Conservation (phyloP, 2,329 filamentous ascomycete species). For the Fusarium illudens region DNA sequence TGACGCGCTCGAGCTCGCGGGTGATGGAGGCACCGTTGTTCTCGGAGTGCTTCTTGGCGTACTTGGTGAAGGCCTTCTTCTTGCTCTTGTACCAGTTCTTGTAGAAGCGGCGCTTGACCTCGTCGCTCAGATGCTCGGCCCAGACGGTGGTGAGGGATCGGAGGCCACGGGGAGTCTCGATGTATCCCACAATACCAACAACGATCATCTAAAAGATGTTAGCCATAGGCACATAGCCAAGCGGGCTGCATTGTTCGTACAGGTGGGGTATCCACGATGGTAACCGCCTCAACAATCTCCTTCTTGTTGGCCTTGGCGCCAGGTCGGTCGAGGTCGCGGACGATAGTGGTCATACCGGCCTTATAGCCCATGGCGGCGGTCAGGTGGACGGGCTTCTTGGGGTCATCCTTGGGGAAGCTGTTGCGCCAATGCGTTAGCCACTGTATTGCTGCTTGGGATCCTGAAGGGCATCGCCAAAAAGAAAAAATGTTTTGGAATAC, state of each 20-base stretch:
- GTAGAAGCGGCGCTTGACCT: conserved; percentile 99
- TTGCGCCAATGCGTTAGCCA: conserved; percentile 44
- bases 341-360: conserved; percentile 99
- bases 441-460: conserved; percentile 1
- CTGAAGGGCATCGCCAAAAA: neutral
- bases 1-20: conserved; percentile 99
- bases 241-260: conserved; percentile 89
- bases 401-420: conserved; percentile 99
- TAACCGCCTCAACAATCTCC: conserved; percentile 90
- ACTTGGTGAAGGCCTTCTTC: conserved; percentile 99
- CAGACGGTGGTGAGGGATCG: conserved; percentile 99
- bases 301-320: conserved; percentile 99
- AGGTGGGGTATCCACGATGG: conserved; percentile 91
- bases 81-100: conserved; percentile 99
- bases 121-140: conserved; percentile 99
- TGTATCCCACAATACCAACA: conserved; percentile 99
- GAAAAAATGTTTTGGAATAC: conserved; percentile 47
- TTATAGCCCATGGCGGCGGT: conserved; percentile 99
- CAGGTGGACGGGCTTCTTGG: conserved; percentile 99
- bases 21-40: conserved; percentile 88
- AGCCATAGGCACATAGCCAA: conserved; percentile 78
- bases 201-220: conserved; percentile 93
- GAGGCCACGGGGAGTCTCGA: conserved; percentile 99
- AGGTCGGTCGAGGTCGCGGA: conserved; percentile 98
- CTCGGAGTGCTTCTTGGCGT: conserved; percentile 99